Evolutionary conservation across 768 basidiomycete species (phyloP).

Genomic region (Amanita rubescens): DNA sequence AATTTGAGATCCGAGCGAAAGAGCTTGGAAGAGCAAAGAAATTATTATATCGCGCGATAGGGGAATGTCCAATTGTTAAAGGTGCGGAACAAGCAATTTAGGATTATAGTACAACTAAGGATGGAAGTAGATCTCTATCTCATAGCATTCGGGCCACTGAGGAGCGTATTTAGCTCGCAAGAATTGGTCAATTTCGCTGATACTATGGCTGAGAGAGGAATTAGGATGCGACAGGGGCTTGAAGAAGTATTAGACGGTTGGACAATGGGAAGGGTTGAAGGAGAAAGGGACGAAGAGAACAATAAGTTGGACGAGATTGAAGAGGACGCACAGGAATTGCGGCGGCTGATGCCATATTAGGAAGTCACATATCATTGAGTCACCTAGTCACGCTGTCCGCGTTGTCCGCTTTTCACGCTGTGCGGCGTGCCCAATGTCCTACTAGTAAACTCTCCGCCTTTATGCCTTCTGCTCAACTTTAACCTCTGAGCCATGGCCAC

Average conservation of each 20-base stretch:
- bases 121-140: conserved; percentile 57
- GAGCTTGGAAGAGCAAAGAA: conserved; percentile 59
- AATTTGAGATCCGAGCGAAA: conserved; percentile 65
- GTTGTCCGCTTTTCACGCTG: conserved; percentile 7
- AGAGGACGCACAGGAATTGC: conserved; percentile 47
- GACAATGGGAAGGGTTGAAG: conserved; percentile 27
- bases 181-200: conserved; percentile 62
- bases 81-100: conserved; percentile 31
- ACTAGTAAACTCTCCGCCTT: conserved; percentile 7
- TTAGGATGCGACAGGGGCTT: conserved; percentile 55
- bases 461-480: background rate
- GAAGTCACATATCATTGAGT: conserved; percentile 3
- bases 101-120: background rate
- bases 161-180: conserved; percentile 47
- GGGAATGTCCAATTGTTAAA: conserved; percentile 71
- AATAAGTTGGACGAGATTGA: conserved; percentile 50
- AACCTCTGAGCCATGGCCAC: conserved; percentile 40
- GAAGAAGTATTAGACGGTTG: conserved; percentile 49
- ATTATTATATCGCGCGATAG: conserved; percentile 64
- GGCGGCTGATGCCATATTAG: conserved; percentile 60
- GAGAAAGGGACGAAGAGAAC: conserved; percentile 22
- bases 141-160: conserved; percentile 66
- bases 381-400: background rate
- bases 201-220: conserved; percentile 68
- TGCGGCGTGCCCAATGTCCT: conserved; percentile 3